These are phyloP conservation scores for Cicer bijugum DNA, from an alignment of 306 rosid genomes.

Conservation along the genomic window DNA sequence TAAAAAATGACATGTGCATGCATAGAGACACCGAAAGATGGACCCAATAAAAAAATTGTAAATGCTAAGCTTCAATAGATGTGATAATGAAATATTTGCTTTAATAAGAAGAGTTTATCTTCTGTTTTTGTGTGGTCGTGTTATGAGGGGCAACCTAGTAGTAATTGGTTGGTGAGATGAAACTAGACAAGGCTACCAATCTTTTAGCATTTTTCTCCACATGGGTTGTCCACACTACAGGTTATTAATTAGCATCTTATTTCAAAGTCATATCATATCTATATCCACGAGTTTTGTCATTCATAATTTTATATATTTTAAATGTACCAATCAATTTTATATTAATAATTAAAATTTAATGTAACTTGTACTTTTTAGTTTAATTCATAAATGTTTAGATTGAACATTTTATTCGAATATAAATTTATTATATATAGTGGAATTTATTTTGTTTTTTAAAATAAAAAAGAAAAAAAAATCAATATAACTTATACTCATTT, in stretches of 20 bases:
- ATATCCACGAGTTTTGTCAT: too few relatives aligned
- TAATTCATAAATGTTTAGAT: too few relatives aligned
- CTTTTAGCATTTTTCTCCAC: conserved; percentile 37
- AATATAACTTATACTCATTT: too few relatives aligned
- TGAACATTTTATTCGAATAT: too few relatives aligned
- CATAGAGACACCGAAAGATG: conserved; percentile 32
- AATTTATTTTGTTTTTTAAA: too few relatives aligned
- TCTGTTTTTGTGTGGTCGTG: conserved; percentile 15
- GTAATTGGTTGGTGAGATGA: conserved; percentile 27
- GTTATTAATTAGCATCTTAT: conserved; percentile 25
- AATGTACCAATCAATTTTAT: too few relatives aligned
- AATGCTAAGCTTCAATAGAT: conserved; percentile 27
- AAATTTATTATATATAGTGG: too few relatives aligned
- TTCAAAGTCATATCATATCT: background rate
- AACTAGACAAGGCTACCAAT: conserved; percentile 28
- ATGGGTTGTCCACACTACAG: conserved; percentile 44
- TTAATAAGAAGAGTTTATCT: conserved; percentile 31
- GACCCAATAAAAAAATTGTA: conserved; percentile 39
- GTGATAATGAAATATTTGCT: conserved; percentile 36
- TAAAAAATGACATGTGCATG: conserved; percentile 1
- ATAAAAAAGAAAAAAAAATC: too few relatives aligned
- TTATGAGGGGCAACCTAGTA: background rate
- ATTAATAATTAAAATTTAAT: too few relatives aligned
- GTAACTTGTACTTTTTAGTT: too few relatives aligned
- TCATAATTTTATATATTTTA: too few relatives aligned